Conservation (phyloP, 768 basidiomycete species). For the Mycena galopus region DNA sequence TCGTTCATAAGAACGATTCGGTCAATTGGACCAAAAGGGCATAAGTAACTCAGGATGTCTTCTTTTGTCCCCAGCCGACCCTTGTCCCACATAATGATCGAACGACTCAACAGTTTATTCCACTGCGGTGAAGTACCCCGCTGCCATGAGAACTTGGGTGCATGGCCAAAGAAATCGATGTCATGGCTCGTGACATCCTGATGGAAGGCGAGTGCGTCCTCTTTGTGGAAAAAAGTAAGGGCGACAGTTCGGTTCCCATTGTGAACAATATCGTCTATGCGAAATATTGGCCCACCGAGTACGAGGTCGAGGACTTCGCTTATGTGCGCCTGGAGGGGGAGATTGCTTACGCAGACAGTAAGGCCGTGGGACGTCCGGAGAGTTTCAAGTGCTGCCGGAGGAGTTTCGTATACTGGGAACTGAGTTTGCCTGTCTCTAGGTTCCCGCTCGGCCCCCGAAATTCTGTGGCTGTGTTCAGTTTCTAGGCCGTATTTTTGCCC, state of each 20-base stretch:
- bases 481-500: no score
- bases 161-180: not conserved
- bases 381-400: not conserved
- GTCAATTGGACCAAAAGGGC: constrained; percentile 17
- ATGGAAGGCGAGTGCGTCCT: constrained; percentile 9
- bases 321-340: not conserved
- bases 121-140: not conserved
- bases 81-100: not conserved
- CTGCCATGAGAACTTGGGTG: constrained; percentile 4
- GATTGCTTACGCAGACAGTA: constrained; percentile 16
- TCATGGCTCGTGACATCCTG: not conserved
- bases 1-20: constrained; percentile 7
- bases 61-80: not conserved
- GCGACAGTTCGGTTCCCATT: not conserved
- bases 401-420: not conserved
- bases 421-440: not conserved
- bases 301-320: constrained; percentile 29
- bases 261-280: not conserved
- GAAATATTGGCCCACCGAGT: constrained; percentile 15
- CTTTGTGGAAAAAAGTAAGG: constrained; percentile 16
- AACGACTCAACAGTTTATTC: not conserved
- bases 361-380: not conserved
- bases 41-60: not conserved
- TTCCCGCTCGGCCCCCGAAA: not conserved
- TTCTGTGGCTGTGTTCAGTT: no score